Base-by-base conservation (phyloP, 768 basidiomycete genomes). In the Zangia roseola region DNA sequence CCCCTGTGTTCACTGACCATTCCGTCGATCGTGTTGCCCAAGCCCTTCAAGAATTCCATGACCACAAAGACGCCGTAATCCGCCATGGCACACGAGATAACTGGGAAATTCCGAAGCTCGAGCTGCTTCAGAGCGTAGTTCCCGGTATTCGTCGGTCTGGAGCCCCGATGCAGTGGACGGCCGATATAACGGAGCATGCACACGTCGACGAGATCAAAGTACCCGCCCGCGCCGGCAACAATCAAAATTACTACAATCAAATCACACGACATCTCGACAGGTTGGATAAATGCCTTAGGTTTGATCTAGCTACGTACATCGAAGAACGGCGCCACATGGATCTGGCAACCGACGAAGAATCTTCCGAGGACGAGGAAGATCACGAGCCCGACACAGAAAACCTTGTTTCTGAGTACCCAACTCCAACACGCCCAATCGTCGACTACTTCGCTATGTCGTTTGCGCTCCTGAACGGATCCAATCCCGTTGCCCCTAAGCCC, bases 31-130 rank as follows among this genome's bases (percentile, higher is more conserved):
- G 43, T 2, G 42, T 79, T 0, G 43, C 64, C 1, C 39, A 52
- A 0, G 62, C 70, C 0, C 61, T 74, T 2, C 20, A 53, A 4
- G 20, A 24, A 8, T 78, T 77, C 50, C 74, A 77, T 55, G 24
- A 44, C 0, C 57, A 73, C 56, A 74, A 74, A 40, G 25, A 52
- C 13, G 54, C 69, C 5, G 72, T 76, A 39, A 43, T 74, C 19
- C 6, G 10, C 31, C 43, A 24, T 20, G 23, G 43, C 62, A 10
- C 43, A 34, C 10, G 23, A 43, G 31, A 34, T 6, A 23, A 24
- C 10, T 43, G 43, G 43, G 21, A 34, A 7, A 35, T 43, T 16
- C 33, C 16, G 2, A 43, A 35, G 31, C 43, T 43, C 2, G 16
- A 43, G 16, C 30, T 43, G 1, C 31, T 43, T 16, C 33, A 43